Evolutionary conservation across 352 stramenopile species (phyloP), one percentile per base, ranked within the genome.

Genomic region (Globisporangium takayamanum): DNA sequence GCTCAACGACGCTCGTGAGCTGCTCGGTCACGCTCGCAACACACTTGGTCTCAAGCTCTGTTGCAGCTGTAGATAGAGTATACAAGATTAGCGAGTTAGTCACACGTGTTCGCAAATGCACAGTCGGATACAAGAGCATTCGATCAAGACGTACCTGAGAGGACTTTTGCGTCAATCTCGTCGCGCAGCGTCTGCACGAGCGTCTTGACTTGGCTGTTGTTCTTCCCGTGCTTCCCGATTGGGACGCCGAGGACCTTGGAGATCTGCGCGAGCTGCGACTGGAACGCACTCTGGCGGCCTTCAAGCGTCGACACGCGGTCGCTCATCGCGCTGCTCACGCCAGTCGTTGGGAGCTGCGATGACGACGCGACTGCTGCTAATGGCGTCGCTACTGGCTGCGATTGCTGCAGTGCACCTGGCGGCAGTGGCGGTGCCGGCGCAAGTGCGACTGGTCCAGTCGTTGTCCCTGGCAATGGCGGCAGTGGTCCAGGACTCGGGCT

Each of bases 241-340:
- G 83, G 75, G 10, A 90, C 78, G 18, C 76, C 76, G 2, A 92
- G 57, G 1, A 88, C 74, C 41, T 89, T 88, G 6, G 78, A 79
- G 57, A 92, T 86, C 63, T 92, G 81, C 39, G 81, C 81, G 20
- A 92, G 39, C 59, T 92, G 81, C 37, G 81, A 92, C 74, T 92
- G 81, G 63, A 92, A 92, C 30, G 81, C 79, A 45, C 77, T 88
- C 55, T 92, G 81, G 18, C 81, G 73, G 20, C 81, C 81, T 62
- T 92, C 81, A 12, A 92, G 55, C 37, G 81, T 92, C 39, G 81
- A 92, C 26, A 93, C 80, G 46, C 81, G 70, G 58, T 90, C 83
- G 54, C 69, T 86, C 53, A 89, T 62, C 4, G 73, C 72, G n/a
- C 72, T 84, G 12, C 57, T 68, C 1, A 57, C 68, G 7, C 58